A percentile compares a stretch with the other conserved stretches of the same genome.
These are phyloP conservation scores for Didymellaceae sp. DNA, from an alignment of 2,329 filamentous ascomycete species.

Conservation along the genomic window DNA sequence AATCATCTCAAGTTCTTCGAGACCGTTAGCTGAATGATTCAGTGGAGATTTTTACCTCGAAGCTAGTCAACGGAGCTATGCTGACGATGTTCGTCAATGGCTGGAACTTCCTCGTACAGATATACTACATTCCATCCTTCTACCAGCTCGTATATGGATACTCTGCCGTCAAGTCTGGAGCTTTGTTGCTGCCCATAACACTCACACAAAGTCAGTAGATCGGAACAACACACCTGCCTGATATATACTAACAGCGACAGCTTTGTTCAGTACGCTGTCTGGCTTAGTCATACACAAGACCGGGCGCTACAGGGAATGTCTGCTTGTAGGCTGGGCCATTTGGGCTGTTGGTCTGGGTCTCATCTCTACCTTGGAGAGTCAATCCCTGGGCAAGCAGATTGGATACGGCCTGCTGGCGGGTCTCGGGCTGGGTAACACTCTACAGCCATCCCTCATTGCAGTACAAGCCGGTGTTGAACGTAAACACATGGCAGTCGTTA, in stretches of 20 bases:
- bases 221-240: not conserved
- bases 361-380: slow-evolving; percentile 23
- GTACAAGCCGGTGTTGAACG: slow-evolving; percentile 60
- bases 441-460: slow-evolving; percentile 63
- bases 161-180: slow-evolving; percentile 58
- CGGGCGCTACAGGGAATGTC: slow-evolving; percentile 28
- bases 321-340: slow-evolving; percentile 28
- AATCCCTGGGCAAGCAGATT: slow-evolving; percentile 24
- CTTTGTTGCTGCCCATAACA: slow-evolving; percentile 55
- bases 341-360: slow-evolving; percentile 30
- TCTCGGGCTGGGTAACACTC: slow-evolving; percentile 56
- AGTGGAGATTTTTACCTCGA: slow-evolving; percentile 28
- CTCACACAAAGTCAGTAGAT: slow-evolving; percentile 46
- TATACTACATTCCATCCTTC: slow-evolving; percentile 69
- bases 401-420: slow-evolving; percentile 30
- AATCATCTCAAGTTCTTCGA: not conserved
- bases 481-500: slow-evolving; percentile 66
- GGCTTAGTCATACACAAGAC: slow-evolving; percentile 28
- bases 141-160: slow-evolving; percentile 64
- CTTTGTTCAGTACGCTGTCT: slow-evolving; percentile 30
- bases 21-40: not conserved
- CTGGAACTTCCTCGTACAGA: slow-evolving; percentile 63
- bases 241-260: slow-evolving; percentile 1
- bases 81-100: slow-evolving; percentile 64
- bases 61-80: slow-evolving; percentile 25